Evolutionary conservation across 2,329 filamentous ascomycete species (phyloP).

Genomic region (Penicillium italicum): DNA sequence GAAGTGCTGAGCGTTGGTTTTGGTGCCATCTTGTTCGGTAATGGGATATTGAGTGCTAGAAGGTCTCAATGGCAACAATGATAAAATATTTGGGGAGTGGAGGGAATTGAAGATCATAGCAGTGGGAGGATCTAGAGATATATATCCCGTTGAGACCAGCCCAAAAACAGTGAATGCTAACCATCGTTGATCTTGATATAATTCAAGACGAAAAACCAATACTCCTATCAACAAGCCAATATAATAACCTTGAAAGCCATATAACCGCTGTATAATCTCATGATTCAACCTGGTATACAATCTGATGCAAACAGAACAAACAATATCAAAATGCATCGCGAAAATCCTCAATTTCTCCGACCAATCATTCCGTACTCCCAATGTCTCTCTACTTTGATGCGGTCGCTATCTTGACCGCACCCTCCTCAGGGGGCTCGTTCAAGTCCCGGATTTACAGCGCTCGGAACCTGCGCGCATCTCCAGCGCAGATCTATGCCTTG

Average conservation of each 20-base stretch:
- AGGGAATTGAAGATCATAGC: background rate
- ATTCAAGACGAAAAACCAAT: background rate
- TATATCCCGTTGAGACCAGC: background rate
- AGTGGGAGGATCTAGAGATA: background rate
- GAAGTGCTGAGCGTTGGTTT: conserved; percentile 10
- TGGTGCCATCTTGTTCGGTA: conserved; percentile 5
- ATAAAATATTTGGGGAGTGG: background rate
- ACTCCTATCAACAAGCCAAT: background rate
- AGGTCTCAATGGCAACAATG: background rate
- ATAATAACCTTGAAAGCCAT: too few relatives aligned
- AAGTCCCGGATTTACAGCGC: conserved; percentile 77
- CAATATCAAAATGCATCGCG: conserved; percentile 5
- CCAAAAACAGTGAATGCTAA: background rate
- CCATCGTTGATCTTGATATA: background rate
- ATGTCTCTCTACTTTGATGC: conserved; percentile 98
- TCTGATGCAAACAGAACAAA: conserved; percentile 28
- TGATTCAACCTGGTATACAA: background rate
- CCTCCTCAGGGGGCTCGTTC: conserved; percentile 73
- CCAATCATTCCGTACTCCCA: conserved; percentile 2
- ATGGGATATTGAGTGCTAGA: background rate
- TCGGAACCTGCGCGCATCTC: conserved; percentile 72
- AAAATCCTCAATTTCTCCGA: conserved; percentile 8
- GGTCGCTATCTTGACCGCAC: conserved; percentile 65
- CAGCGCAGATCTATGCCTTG: conserved; percentile 81
- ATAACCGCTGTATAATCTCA: background rate